Evolutionary conservation across 2,329 filamentous ascomycete genomes (phyloP), one percentile per base, ranked within the genome.

Genomic region (Colletotrichum caudatum): DNA sequence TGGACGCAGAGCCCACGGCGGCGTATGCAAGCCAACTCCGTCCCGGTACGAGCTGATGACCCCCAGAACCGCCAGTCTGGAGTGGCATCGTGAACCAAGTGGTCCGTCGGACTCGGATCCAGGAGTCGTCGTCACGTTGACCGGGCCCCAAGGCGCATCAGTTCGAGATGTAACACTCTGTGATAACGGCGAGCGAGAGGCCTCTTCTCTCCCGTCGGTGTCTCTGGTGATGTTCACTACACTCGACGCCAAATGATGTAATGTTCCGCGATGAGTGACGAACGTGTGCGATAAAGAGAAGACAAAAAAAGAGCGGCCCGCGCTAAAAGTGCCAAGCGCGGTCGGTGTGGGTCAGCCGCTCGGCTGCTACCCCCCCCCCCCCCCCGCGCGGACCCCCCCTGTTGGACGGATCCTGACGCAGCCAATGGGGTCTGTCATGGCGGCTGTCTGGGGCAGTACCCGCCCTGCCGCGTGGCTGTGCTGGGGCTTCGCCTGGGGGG

Each of bases 381-480:
- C n/a, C n/a, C 8, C 20, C 39, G 65, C 23, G 29, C 29, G 29
- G 29, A 23, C 12, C 14, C 1, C 7, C 35, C 51, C 26, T 64
- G n/a, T 35, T 41, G 11, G 8, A 7, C 23, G 14, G 2, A 9
- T 16, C 12, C 20, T 5, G 1, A 4, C 26, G n/a, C 8, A n/a
- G 20, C 65, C 69, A 72, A 64, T 72, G 4, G 56, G 0, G 4
- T 4, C 1, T 26, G 18, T 23, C 20, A 18, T 35, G 3, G 69
- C 65, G 69, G 59, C 69, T 72, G 39, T 51, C 58, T 48, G 26
- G 29, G 51, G n/a, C 29, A 18, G 1, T 26, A 58, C 48, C 37
- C 69, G 48, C 60, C 69, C 62, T 67, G 46, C 65, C 65, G 53
- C 65, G 69, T 62, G 69, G 69, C 65, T 50, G 65, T 56, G 64